A percentile compares a stretch with the other conserved stretches of the same genome.
Conservation (phyloP, 345 rosid genomes). For the Syzygium aqueum region DNA sequence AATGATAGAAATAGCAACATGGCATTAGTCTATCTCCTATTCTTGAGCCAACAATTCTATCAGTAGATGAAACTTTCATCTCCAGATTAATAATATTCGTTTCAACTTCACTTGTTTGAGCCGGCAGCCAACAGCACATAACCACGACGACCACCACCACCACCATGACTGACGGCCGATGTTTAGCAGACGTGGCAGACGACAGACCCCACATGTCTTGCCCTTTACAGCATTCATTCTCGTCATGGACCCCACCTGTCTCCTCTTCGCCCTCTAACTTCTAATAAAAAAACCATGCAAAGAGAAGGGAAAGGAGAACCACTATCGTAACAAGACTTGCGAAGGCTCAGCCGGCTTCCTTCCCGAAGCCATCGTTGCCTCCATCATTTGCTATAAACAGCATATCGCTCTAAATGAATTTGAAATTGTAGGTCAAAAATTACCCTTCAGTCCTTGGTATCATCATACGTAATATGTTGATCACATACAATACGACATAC, state of each 20-base stretch:
- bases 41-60: neutral
- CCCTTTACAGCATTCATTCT: slow-evolving; percentile 20
- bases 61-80: neutral
- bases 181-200: slow-evolving; percentile 41
- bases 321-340: neutral
- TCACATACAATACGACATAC: too few relatives aligned
- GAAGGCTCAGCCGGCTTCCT: neutral
- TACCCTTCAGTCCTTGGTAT: too few relatives aligned
- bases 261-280: slow-evolving; percentile 6
- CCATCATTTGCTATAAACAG: neutral
- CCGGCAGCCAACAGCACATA: neutral
- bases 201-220: slow-evolving; percentile 59
- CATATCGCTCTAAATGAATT: too few relatives aligned
- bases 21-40: neutral
- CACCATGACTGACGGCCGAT: neutral
- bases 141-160: neutral
- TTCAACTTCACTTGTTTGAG: neutral
- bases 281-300: neutral
- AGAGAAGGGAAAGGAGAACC: neutral
- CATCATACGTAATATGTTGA: too few relatives aligned
- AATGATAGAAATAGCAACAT: neutral
- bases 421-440: too few relatives aligned
- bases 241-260: slow-evolving; percentile 27
- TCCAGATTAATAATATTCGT: neutral
- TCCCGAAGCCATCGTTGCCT: neutral